Evolutionary conservation across 345 rosid genomes (phyloP).

Genomic region (Camelina laxa): DNA sequence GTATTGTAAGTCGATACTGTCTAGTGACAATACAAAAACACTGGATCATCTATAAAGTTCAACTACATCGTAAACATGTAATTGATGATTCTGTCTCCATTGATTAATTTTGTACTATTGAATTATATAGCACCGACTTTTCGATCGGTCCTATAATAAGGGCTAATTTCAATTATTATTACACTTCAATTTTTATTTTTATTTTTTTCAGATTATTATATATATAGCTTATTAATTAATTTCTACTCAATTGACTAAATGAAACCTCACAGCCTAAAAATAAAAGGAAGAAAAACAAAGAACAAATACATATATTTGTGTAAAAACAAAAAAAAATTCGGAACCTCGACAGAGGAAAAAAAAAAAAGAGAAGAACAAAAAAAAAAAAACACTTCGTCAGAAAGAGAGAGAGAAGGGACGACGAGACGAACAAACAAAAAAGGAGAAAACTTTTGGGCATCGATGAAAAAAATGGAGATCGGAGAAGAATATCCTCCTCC

Average conservation of each 20-base stretch:
- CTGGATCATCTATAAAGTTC: too few species aligned
- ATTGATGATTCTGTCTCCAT: not conserved
- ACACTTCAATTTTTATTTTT: not conserved
- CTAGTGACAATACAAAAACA: too few species aligned
- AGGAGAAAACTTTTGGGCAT: conserved; percentile 31
- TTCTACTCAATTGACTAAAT: conserved; percentile 1
- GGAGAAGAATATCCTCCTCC: conserved; percentile 62
- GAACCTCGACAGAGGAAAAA: not conserved
- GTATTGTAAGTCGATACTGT: too few species aligned
- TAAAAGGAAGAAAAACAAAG: conserved; percentile 2
- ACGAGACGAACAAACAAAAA: conserved; percentile 27
- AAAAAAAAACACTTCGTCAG: conserved; percentile 9
- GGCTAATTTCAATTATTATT: conserved; percentile 1
- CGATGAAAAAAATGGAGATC: conserved; percentile 52
- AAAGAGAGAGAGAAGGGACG: conserved; percentile 25
- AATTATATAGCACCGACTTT: conserved; percentile 32
- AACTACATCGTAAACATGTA: too few species aligned
- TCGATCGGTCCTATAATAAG: conserved; percentile 9
- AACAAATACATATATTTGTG: not conserved
- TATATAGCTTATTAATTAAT: not conserved
- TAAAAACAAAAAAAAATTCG: not conserved
- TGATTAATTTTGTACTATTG: not conserved
- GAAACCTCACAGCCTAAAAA: conserved; percentile 19
- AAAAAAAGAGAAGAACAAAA: not conserved
- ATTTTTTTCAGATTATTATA: not conserved